A percentile compares a stretch with the other conserved stretches of the same genome.
Evolutionary conservation across 1,284 basidiomycete genomes (phyloP).

Genomic region (Tremellales sp.): DNA sequence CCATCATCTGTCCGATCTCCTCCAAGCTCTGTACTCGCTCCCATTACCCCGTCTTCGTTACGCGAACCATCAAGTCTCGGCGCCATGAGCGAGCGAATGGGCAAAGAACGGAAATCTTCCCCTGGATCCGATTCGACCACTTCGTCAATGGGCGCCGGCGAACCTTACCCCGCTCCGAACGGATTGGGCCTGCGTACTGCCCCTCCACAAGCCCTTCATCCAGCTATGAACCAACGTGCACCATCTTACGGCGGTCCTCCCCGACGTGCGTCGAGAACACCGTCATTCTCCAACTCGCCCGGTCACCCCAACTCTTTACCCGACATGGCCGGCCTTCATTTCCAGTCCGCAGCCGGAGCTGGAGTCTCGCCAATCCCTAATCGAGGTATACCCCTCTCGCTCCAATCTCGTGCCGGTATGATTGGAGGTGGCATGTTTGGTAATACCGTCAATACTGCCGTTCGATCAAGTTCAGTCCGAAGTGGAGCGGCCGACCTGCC

Average conservation of each 20-base stretch:
- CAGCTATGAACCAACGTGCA: background rate
- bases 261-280: background rate
- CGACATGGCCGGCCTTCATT: conserved; percentile 37
- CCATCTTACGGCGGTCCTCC: background rate
- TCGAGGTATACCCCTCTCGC: conserved; percentile 7
- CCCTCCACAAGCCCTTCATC: background rate
- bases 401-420: conserved; percentile 32
- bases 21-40: conserved; percentile 26
- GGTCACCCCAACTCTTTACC: conserved; percentile 37
- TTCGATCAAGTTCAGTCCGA: conserved; percentile 30
- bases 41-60: conserved; percentile 37
- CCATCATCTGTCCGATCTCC: conserved; percentile 41
- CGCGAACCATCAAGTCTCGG: conserved; percentile 27
- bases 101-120: conserved; percentile 33
- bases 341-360: conserved; percentile 11
- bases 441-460: conserved; percentile 17
- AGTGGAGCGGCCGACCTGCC: conserved; percentile 25
- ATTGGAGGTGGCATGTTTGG: conserved; percentile 45
- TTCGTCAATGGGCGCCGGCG: conserved; percentile 36
- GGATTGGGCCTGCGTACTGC: conserved; percentile 7
- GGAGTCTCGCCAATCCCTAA: background rate
- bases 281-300: conserved; percentile 23
- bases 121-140: conserved; percentile 42
- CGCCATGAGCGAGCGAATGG: conserved; percentile 7
- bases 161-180: conserved; percentile 16